phyloP scores from a whole-genome alignment of 768 basidiomycete species.

The Rubroboletus pulcherrimus region DNA sequence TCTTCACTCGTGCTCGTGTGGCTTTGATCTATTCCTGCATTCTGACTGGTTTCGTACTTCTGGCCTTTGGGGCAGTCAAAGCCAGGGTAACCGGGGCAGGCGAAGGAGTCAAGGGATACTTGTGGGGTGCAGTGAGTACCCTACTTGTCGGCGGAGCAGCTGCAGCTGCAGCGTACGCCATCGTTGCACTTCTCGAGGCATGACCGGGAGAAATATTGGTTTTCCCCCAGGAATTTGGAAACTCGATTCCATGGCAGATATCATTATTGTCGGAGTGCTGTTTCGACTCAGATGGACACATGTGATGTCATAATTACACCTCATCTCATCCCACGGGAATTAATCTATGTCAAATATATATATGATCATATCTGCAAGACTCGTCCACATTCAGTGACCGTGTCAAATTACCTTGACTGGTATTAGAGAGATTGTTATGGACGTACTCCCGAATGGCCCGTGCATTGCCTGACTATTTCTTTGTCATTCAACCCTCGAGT shows the following conservation, averaged over 20 bases:
- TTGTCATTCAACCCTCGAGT: no score
- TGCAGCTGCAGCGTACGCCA: slow-evolving; percentile 67
- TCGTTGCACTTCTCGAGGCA: slow-evolving; percentile 50
- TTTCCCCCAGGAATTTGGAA: neutral
- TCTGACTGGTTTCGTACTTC: slow-evolving; percentile 79
- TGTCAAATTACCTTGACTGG: neutral
- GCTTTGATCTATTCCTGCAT: slow-evolving; percentile 72
- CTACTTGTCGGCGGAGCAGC: slow-evolving; percentile 88
- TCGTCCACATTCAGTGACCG: neutral
- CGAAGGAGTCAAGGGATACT: slow-evolving; percentile 57
- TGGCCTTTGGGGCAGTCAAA: slow-evolving; percentile 90
- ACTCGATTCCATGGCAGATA: neutral
- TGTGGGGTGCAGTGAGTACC: slow-evolving; percentile 86
- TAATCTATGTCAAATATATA: neutral
- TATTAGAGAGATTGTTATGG: neutral
- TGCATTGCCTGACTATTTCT: no score
- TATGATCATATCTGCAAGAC: neutral
- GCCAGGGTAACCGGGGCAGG: slow-evolving; percentile 85
- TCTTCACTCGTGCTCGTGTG: slow-evolving; percentile 64
- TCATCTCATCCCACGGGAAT: neutral
- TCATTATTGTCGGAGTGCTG: neutral
- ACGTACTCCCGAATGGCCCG: no score
- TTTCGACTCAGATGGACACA: neutral
- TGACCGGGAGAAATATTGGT: neutral
- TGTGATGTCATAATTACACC: slow-evolving; percentile 1